These are phyloP conservation scores for Boletus pseudopeckii DNA, from an alignment of 768 basidiomycete genomes.

Conservation along the genomic window DNA sequence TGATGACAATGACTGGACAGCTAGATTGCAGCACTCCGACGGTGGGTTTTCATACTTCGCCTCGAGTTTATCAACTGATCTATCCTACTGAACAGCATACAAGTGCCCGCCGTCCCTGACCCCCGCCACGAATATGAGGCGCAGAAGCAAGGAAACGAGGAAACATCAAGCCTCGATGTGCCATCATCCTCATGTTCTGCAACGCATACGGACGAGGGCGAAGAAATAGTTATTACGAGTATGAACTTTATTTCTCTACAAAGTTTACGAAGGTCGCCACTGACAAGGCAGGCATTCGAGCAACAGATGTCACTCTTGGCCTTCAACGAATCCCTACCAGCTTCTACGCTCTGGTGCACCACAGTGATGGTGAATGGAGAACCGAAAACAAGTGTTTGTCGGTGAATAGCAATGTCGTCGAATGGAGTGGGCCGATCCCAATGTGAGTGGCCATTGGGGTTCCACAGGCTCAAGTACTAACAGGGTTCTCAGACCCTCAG, in stretches of 20 bases:
- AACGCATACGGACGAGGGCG: neutral
- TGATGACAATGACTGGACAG: neutral
- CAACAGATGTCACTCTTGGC: neutral
- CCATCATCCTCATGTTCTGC: neutral
- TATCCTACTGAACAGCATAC: neutral
- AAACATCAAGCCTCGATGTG: neutral
- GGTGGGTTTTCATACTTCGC: neutral
- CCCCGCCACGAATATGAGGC: neutral
- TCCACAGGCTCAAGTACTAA: neutral
- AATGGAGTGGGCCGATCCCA: neutral
- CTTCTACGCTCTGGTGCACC: neutral
- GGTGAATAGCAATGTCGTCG: neutral
- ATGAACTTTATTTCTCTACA: neutral
- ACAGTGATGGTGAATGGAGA: neutral
- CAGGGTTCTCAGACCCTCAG: neutral
- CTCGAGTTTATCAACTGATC: neutral
- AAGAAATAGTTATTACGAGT: conserved; percentile 1
- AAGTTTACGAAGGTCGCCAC: neutral
- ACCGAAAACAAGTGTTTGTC: neutral
- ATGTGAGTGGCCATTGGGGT: neutral
- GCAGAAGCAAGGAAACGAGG: neutral
- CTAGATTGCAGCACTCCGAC: neutral
- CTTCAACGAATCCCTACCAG: neutral
- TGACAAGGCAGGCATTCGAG: neutral
- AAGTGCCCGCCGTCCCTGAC: no score